These are phyloP conservation scores for Microthlaspi erraticum DNA, from an alignment of 345 rosid species.

Conservation along the genomic window DNA sequence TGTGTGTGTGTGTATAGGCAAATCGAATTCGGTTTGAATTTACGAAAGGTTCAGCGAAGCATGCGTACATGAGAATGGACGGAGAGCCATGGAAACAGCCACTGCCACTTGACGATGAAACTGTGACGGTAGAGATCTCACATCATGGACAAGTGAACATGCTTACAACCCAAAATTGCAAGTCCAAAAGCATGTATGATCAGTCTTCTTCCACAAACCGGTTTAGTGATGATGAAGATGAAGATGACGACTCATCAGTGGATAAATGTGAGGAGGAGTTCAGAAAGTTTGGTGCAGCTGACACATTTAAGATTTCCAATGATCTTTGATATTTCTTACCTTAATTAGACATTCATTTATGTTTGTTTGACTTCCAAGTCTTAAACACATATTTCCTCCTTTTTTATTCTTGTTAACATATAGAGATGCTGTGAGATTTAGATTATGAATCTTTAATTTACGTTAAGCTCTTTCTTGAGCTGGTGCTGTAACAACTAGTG, in stretches of 20 bases:
- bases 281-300: slow-evolving; percentile 76
- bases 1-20: slow-evolving; percentile 51
- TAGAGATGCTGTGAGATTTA: no score
- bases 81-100: slow-evolving; percentile 98
- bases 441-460: no score
- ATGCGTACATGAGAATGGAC: slow-evolving; percentile 84
- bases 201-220: slow-evolving; percentile 35
- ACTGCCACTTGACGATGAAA: slow-evolving; percentile 65
- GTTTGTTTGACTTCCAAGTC: no score
- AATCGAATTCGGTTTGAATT: slow-evolving; percentile 73
- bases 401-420: no score
- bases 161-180: slow-evolving; percentile 73
- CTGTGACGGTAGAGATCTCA: slow-evolving; percentile 80
- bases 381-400: no score
- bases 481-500: neutral
- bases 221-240: slow-evolving; percentile 46
- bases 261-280: slow-evolving; percentile 45
- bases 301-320: slow-evolving; percentile 71
- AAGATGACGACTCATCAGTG: slow-evolving; percentile 41
- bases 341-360: slow-evolving; percentile 44
- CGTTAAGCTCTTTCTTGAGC: neutral
- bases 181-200: slow-evolving; percentile 56
- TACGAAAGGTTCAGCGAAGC: slow-evolving; percentile 71
- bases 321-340: slow-evolving; percentile 57
- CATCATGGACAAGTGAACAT: slow-evolving; percentile 86